Percentiles rank a stretch among this genome's conserved stretches.
phyloP scores from a whole-genome alignment of 2,329 filamentous ascomycete species.

The Fusarium anthophilum region DNA sequence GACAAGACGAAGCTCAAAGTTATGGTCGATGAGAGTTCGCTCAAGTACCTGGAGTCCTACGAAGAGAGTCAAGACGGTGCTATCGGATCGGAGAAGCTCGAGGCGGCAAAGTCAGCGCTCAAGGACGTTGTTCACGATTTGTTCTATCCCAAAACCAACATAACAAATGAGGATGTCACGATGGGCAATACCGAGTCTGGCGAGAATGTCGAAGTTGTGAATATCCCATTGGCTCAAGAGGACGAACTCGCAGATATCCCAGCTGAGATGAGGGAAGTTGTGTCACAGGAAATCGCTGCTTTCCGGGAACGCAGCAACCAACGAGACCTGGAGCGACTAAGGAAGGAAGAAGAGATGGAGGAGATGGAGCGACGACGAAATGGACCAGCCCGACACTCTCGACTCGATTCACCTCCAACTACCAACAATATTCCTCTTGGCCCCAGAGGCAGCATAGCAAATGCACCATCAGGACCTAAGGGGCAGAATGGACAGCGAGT shows the following conservation, averaged over 20 bases:
- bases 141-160: constrained; percentile 69
- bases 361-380: constrained; percentile 82
- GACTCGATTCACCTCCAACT: constrained; percentile 76
- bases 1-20: constrained; percentile 78
- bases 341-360: constrained; percentile 92
- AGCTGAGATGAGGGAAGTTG: constrained; percentile 93
- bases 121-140: constrained; percentile 75
- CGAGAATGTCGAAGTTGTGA: constrained; percentile 83
- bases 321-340: constrained; percentile 86
- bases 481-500: constrained; percentile 74
- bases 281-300: constrained; percentile 91
- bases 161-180: constrained; percentile 65
- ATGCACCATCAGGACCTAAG: constrained; percentile 74
- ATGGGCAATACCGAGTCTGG: constrained; percentile 75
- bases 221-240: constrained; percentile 86
- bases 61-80: constrained; percentile 73
- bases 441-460: constrained; percentile 64
- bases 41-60: constrained; percentile 87
- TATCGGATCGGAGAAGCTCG: constrained; percentile 72
- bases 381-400: constrained; percentile 67
- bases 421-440: constrained; percentile 61
- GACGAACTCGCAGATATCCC: constrained; percentile 97
- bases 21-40: constrained; percentile 82
- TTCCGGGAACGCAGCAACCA: constrained; percentile 93
- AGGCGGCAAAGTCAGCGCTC: constrained; percentile 74